A percentile compares a stretch with the other conserved stretches of the same genome.
These are phyloP conservation scores for Dissoconium aciculare DNA, from an alignment of 2,329 filamentous ascomycete genomes.

Conservation along the genomic window DNA sequence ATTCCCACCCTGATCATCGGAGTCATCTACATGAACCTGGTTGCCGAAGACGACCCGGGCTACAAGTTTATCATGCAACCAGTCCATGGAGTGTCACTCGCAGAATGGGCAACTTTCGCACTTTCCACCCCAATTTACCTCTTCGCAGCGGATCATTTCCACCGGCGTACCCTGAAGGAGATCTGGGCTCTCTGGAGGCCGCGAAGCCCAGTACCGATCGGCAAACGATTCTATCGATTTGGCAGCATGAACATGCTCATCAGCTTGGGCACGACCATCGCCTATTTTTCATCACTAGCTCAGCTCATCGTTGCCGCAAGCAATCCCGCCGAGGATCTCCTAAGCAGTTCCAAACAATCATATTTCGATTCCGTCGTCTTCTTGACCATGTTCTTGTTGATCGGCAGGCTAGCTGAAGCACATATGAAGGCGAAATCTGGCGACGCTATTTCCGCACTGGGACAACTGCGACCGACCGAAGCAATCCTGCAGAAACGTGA, in stretches of 20 bases:
- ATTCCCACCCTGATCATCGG: slow-evolving; percentile 79
- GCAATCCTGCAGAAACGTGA: slow-evolving; percentile 46
- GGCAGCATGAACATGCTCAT: slow-evolving; percentile 95
- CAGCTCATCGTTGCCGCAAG: slow-evolving; percentile 50
- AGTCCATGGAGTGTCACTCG: slow-evolving; percentile 50
- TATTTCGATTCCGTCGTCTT: slow-evolving; percentile 95
- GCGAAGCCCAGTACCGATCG: slow-evolving; percentile 55
- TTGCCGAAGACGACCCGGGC: slow-evolving; percentile 43
- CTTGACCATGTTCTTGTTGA: slow-evolving; percentile 71
- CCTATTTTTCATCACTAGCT: slow-evolving; percentile 68
- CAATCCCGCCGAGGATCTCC: slow-evolving; percentile 11
- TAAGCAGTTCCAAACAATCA: slow-evolving; percentile 19
- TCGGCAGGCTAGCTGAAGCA: slow-evolving; percentile 60
- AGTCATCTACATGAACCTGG: slow-evolving; percentile 78
- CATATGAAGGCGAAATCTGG: slow-evolving; percentile 87
- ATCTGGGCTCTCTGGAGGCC: slow-evolving; percentile 61
- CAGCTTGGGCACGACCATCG: slow-evolving; percentile 73
- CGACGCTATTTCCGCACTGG: slow-evolving; percentile 66
- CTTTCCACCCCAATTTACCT: slow-evolving; percentile 63
- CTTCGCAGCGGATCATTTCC: slow-evolving; percentile 73
- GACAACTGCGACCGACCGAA: slow-evolving; percentile 61
- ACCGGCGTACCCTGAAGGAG: slow-evolving; percentile 64
- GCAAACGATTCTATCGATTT: slow-evolving; percentile 74
- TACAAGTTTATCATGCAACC: slow-evolving; percentile 55
- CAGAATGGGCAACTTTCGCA: slow-evolving; percentile 66